A percentile compares a stretch with the other conserved stretches of the same genome.
phyloP scores from a whole-genome alignment of 2,329 filamentous ascomycete species.

The Emergomyces pasteurianus region DNA sequence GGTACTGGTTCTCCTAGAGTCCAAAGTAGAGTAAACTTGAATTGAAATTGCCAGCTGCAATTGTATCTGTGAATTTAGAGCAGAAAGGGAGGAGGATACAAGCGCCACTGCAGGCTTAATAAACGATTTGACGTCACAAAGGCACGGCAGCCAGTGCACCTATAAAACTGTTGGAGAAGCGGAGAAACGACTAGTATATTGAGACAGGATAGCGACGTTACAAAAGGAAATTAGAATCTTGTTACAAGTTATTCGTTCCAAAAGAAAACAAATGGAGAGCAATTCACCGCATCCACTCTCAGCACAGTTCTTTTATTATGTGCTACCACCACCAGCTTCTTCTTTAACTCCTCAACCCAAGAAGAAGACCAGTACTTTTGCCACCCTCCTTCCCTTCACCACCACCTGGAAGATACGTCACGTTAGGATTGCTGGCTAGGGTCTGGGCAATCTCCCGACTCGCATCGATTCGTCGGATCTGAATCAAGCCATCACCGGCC shows the following conservation, averaged over 20 bases:
- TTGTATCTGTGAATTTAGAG: background rate
- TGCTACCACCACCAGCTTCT: background rate
- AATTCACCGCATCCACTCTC: background rate
- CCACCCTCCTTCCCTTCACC: conserved; percentile 42
- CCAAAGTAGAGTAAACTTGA: background rate
- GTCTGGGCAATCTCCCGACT: conserved; percentile 91
- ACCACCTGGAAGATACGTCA: conserved; percentile 81
- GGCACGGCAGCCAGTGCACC: background rate
- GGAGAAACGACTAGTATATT: conserved; percentile 2
- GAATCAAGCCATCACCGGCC: conserved; percentile 81
- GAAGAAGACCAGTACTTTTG: conserved; percentile 53
- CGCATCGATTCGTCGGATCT: conserved; percentile 95
- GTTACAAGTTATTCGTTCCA: conserved; percentile 1
- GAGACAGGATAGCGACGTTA: background rate
- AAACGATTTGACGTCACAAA: background rate
- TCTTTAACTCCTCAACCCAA: conserved; percentile 46
- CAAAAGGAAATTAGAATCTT: background rate
- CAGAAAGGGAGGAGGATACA: background rate
- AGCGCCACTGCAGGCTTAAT: no score
- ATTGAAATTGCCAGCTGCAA: background rate
- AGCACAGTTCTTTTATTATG: background rate
- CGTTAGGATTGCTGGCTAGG: conserved; percentile 80
- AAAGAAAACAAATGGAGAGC: background rate
- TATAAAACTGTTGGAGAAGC: background rate
- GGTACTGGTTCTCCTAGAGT: background rate